Evolutionary conservation across 441 rosid species (phyloP).

Genomic region (Jatropha multifida): DNA sequence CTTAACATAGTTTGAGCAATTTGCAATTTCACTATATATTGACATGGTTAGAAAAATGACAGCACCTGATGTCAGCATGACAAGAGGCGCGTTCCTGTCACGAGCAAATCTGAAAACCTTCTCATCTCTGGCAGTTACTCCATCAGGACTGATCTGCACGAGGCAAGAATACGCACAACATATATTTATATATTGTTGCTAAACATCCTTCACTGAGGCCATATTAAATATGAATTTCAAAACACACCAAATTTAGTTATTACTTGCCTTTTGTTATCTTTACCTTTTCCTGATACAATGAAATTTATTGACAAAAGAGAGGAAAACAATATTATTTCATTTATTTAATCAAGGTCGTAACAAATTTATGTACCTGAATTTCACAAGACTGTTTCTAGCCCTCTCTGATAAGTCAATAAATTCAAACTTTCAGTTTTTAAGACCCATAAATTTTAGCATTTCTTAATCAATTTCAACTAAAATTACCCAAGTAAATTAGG

Average conservation of each 20-base stretch:
- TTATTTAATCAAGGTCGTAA: neutral
- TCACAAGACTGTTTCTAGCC: neutral
- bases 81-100: conserved; percentile 67
- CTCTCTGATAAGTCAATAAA: neutral
- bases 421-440: neutral
- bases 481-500: neutral
- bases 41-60: neutral
- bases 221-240: neutral
- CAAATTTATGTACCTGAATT: neutral
- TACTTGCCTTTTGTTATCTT: neutral
- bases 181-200: neutral
- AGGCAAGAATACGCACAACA: conserved; percentile 19
- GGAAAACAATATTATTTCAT: neutral
- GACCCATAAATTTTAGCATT: neutral
- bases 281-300: neutral
- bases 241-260: neutral
- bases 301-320: neutral
- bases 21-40: neutral
- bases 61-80: conserved; percentile 95
- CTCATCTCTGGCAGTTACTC: conserved; percentile 80
- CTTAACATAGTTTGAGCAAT: neutral
- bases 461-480: neutral
- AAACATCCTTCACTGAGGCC: neutral
- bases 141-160: conserved; percentile 80
- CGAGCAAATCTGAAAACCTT: conserved; percentile 82